Evolutionary conservation across 768 basidiomycete genomes (phyloP).

Genomic region (Peribolospora kevripleyi): DNA sequence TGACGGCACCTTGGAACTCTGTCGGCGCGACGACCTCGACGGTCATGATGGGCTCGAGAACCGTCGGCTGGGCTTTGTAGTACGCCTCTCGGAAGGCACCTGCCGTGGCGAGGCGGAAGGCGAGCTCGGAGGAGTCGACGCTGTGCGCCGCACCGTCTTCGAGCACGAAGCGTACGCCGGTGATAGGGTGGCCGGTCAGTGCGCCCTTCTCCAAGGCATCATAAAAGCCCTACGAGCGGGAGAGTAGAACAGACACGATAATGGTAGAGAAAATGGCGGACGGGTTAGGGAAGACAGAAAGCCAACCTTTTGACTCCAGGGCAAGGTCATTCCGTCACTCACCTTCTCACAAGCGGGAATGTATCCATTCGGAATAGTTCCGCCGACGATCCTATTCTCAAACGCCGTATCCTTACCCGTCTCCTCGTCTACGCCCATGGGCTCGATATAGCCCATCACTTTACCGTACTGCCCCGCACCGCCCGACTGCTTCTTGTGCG

Average conservation of each 20-base stretch:
- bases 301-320: neutral
- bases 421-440: slow-evolving; percentile 51
- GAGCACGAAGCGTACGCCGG: slow-evolving; percentile 61
- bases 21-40: slow-evolving; percentile 88
- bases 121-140: slow-evolving; percentile 88
- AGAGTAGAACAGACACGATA: neutral
- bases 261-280: neutral
- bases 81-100: slow-evolving; percentile 84
- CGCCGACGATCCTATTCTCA: slow-evolving; percentile 70
- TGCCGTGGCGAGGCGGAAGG: slow-evolving; percentile 72
- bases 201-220: slow-evolving; percentile 81
- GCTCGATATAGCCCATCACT: slow-evolving; percentile 72
- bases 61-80: slow-evolving; percentile 44
- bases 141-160: slow-evolving; percentile 79
- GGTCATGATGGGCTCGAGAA: slow-evolving; percentile 95
- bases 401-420: slow-evolving; percentile 54
- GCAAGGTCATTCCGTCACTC: neutral
- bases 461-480: slow-evolving; percentile 93
- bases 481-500: slow-evolving; percentile 94
- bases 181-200: slow-evolving; percentile 64
- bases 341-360: slow-evolving; percentile 93
- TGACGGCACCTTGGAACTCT: slow-evolving; percentile 79
- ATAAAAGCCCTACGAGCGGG: slow-evolving; percentile 48
- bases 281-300: too few species aligned
- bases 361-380: slow-evolving; percentile 67